phyloP scores from a whole-genome alignment of 148 eudicot species.

The Amaranthus palmeri region DNA sequence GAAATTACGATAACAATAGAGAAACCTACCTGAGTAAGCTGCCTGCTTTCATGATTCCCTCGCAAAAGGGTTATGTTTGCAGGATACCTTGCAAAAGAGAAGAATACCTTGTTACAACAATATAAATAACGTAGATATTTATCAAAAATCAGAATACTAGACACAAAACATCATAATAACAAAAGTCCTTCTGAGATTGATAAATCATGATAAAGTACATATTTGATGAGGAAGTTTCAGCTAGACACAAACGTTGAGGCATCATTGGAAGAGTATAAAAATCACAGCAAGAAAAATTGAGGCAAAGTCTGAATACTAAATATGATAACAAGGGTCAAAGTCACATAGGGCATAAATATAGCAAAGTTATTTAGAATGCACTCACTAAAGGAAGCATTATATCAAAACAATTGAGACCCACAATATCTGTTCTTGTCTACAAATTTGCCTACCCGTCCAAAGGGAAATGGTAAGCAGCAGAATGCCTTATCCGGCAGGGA shows the following conservation, averaged over 20 bases:
- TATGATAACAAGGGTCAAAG: no score
- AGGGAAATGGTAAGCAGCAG: neutral
- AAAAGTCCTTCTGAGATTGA: neutral
- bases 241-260: neutral
- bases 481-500: no score
- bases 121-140: neutral
- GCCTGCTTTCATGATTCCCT: slow-evolving; percentile 99
- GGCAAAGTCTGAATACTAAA: no score
- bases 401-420: neutral
- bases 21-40: slow-evolving; percentile 76
- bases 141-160: slow-evolving; percentile 2
- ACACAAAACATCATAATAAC: neutral
- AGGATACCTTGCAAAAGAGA: slow-evolving; percentile 63
- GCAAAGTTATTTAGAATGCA: neutral
- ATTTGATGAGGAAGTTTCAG: no score
- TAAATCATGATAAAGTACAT: neutral
- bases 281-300: neutral
- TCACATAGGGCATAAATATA: neutral
- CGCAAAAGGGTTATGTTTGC: slow-evolving; percentile 94
- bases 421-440: neutral
- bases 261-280: neutral
- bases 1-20: neutral
- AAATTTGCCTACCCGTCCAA: neutral
- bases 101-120: slow-evolving; percentile 8
- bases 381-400: neutral